phyloP scores from a whole-genome alignment of 2,329 filamentous ascomycete species.

The Colletotrichum sp. region DNA sequence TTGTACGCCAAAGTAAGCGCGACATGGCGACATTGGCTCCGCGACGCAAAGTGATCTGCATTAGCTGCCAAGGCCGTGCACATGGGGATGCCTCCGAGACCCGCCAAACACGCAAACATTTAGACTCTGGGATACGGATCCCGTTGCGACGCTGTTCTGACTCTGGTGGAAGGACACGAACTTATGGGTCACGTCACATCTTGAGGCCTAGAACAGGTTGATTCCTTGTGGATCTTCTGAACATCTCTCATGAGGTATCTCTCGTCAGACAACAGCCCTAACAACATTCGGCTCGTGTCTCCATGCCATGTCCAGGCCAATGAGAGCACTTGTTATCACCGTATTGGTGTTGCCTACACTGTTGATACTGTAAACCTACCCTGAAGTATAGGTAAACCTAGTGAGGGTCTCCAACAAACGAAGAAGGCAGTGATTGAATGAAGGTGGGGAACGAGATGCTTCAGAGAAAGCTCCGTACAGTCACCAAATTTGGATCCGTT shows the following conservation, averaged over 20 bases:
- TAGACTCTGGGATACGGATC: neutral
- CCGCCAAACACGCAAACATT: neutral
- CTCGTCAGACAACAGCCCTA: neutral
- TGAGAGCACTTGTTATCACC: too few relatives aligned
- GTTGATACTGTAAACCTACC: neutral
- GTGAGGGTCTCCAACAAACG: too few relatives aligned
- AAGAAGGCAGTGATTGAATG: too few relatives aligned
- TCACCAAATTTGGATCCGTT: neutral
- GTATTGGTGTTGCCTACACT: fast-evolving
- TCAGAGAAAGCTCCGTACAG: neutral
- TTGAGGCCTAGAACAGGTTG: neutral
- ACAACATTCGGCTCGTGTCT: neutral
- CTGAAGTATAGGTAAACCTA: neutral
- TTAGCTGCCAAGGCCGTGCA: neutral
- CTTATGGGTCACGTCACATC: neutral
- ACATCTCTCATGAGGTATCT: neutral
- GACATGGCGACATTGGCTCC: neutral
- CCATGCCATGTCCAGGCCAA: neutral
- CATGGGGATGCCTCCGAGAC: neutral
- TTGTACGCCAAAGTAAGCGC: neutral
- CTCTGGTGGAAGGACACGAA: neutral
- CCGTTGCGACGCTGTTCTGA: neutral
- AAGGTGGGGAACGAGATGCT: neutral
- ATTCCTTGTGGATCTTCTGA: neutral
- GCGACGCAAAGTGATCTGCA: neutral